phyloP scores from a whole-genome alignment of 192 early-diverging fungal species.

The Thamnidium elegans region DNA sequence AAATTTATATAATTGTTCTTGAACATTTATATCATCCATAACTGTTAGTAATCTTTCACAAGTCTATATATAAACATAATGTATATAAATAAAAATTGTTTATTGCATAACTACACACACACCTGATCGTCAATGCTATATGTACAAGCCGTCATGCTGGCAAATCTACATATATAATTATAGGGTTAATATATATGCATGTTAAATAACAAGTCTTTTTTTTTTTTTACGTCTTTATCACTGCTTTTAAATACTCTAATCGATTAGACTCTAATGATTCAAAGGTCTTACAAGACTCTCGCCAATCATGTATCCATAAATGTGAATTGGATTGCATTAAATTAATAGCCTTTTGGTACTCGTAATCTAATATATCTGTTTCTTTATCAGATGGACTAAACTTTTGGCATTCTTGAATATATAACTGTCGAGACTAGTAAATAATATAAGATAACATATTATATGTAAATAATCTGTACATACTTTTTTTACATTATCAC shows the following conservation, averaged over 20 bases:
- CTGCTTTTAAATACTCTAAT: constrained; percentile 5
- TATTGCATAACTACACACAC: not conserved
- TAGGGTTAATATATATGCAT: not conserved
- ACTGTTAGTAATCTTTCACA: not conserved
- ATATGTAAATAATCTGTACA: too few species aligned
- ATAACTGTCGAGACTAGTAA: not conserved
- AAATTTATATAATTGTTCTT: not conserved
- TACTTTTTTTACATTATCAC: constrained; percentile 3
- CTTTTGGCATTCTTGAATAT: not conserved
- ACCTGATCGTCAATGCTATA: constrained; percentile 15
- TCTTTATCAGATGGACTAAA: not conserved
- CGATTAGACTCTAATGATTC: constrained; percentile 4
- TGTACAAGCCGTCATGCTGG: not conserved
- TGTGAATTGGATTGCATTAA: not conserved
- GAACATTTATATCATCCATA: not conserved
- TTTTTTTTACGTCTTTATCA: constrained; percentile 3
- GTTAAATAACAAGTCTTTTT: not conserved
- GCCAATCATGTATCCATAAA: constrained; percentile 6
- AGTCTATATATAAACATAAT: not conserved
- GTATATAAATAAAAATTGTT: not conserved
- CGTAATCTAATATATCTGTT: not conserved
- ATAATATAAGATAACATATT: too few species aligned
- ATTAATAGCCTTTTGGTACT: not conserved
- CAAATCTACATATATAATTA: constrained; percentile 10
- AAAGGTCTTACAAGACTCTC: not conserved